Evolutionary conservation across 1,284 basidiomycete species (phyloP).

Genomic region (Coriolopsis trogii): DNA sequence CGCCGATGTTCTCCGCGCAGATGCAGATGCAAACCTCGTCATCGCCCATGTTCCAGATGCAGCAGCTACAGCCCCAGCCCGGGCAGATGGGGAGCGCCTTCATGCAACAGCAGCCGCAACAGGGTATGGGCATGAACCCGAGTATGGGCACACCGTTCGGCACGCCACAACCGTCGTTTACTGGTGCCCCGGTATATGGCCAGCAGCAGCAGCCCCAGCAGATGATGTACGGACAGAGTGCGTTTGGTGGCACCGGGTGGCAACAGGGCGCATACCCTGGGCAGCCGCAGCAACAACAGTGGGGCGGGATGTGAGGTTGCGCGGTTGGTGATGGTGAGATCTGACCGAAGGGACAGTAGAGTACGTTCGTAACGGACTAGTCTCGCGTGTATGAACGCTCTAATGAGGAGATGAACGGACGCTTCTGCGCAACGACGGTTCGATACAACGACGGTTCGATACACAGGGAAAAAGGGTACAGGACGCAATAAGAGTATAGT

Average conservation of each 20-base stretch:
- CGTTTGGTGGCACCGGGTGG: slow-evolving; percentile 34
- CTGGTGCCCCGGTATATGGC: too few species aligned
- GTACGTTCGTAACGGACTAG: too few species aligned
- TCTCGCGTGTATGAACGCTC: too few species aligned
- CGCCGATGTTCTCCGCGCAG: slow-evolving; percentile 22
- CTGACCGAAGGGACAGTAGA: too few species aligned
- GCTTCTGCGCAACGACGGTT: too few species aligned
- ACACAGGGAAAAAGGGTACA: too few species aligned
- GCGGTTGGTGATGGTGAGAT: background rate
- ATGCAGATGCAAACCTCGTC: slow-evolving; percentile 22
- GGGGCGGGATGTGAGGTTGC: slow-evolving; percentile 18
- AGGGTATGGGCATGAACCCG: slow-evolving; percentile 17
- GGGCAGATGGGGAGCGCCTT: slow-evolving; percentile 27
- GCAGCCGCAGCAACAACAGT: slow-evolving; percentile 21
- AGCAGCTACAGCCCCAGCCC: slow-evolving; percentile 19
- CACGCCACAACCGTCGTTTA: too few species aligned
- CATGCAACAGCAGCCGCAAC: slow-evolving; percentile 21
- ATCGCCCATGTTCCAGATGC: slow-evolving; percentile 22
- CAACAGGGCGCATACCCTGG: slow-evolving; percentile 20
- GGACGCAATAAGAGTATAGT: background rate
- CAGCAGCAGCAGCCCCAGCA: slow-evolving; percentile 13
- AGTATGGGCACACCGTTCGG: slow-evolving; percentile 19
- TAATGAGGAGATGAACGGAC: too few species aligned
- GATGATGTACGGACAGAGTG: slow-evolving; percentile 25
- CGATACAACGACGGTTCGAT: too few species aligned